Conservation (phyloP, 371 early-diverging fungal species). For the Funneliformis caledonium region DNA sequence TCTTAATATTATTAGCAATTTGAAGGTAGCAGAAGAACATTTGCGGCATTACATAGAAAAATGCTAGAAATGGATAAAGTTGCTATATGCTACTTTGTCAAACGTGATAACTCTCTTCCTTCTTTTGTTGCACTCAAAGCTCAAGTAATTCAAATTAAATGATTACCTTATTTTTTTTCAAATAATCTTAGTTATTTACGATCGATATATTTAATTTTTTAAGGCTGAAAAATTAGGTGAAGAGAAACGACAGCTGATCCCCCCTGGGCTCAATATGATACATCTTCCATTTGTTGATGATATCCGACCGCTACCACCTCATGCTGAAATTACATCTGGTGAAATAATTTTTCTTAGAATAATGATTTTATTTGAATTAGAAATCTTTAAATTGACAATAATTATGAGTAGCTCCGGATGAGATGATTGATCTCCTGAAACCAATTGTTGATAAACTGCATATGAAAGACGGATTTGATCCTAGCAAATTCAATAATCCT, state of each 20-base stretch:
- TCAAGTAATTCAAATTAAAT: slow-evolving; percentile 52
- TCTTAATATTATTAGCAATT: slow-evolving; percentile 48
- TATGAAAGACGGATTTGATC: slow-evolving; percentile 55
- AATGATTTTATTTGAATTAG: not conserved
- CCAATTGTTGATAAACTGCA: slow-evolving; percentile 53
- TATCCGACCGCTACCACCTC: slow-evolving; percentile 55
- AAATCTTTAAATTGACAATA: not conserved
- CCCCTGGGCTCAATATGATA: slow-evolving; percentile 66
- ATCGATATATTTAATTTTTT: not conserved
- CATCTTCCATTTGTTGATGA: slow-evolving; percentile 75
- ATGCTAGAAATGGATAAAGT: slow-evolving; percentile 58
- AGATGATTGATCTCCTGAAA: slow-evolving; percentile 46
- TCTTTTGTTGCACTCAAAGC: slow-evolving; percentile 68
- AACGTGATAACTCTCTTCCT: slow-evolving; percentile 56
- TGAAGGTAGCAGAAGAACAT: slow-evolving; percentile 68
- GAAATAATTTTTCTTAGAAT: slow-evolving; percentile 32
- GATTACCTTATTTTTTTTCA: no score
- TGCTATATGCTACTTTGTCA: slow-evolving; percentile 64
- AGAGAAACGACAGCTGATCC: slow-evolving; percentile 51
- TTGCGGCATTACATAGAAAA: slow-evolving; percentile 63
- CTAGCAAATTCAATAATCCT: slow-evolving; percentile 65
- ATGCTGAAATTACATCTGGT: slow-evolving; percentile 44
- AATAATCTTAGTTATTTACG: not conserved
- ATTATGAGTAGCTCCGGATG: slow-evolving; percentile 46
- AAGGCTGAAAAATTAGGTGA: slow-evolving; percentile 40